Percentiles rank a stretch among this genome's conserved stretches.
Conservation (phyloP, 306 rosid genomes). For the Argentina anserina region DNA sequence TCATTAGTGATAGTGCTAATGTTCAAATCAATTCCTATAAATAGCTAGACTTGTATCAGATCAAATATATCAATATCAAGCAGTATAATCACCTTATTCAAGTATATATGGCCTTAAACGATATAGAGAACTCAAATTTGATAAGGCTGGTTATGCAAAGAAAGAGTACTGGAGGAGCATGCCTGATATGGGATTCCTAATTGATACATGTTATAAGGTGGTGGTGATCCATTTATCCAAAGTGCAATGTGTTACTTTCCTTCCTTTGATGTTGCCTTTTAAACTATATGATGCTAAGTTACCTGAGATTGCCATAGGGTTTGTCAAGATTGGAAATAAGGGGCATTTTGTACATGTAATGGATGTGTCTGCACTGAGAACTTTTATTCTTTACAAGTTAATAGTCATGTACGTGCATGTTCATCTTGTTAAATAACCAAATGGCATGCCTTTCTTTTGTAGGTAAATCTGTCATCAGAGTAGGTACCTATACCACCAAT, state of each 20-base stretch:
- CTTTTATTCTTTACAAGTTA: background rate
- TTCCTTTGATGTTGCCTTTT: background rate
- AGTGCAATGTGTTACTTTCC: background rate
- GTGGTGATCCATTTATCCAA: background rate
- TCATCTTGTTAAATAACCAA: background rate
- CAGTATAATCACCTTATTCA: too few relatives aligned
- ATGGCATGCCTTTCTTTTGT: background rate
- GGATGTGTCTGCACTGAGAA: background rate
- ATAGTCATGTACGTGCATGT: background rate
- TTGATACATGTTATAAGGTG: background rate
- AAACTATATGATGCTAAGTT: background rate
- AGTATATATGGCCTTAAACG: background rate
- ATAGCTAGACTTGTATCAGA: too few relatives aligned
- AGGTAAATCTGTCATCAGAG: background rate
- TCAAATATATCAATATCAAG: too few relatives aligned
- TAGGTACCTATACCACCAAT: background rate
- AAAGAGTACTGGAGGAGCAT: background rate
- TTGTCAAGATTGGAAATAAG: background rate
- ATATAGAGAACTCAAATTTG: background rate
- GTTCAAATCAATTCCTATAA: too few relatives aligned
- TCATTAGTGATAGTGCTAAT: too few relatives aligned
- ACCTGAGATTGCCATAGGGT: background rate
- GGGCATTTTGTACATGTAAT: background rate
- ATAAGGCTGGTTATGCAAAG: background rate
- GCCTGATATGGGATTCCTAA: background rate